A percentile compares a stretch with the other conserved stretches of the same genome.
These are phyloP conservation scores for Ophiognomonia clavigignenti-juglandacearum DNA, from an alignment of 2,329 filamentous ascomycete species.

Conservation along the genomic window DNA sequence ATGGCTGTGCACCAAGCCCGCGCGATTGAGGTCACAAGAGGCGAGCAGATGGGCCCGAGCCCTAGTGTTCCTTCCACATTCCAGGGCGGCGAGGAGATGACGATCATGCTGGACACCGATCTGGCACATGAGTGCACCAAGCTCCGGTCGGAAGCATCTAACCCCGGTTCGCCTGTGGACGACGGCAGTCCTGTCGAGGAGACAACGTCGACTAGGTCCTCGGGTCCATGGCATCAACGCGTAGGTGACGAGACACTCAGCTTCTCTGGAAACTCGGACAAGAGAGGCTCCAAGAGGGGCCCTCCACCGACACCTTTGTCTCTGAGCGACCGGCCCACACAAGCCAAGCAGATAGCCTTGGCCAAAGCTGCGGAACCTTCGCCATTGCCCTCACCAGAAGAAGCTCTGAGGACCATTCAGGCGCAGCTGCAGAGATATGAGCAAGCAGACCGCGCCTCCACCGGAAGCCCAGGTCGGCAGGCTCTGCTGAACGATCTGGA, in stretches of 20 bases:
- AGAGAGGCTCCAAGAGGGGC: conserved; percentile 42
- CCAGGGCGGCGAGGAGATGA: conserved; percentile 31
- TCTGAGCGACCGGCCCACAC: conserved; percentile 32
- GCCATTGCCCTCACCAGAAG: conserved; percentile 47
- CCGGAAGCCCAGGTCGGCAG: conserved; percentile 35
- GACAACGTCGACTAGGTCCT: conserved; percentile 18
- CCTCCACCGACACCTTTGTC: conserved; percentile 53
- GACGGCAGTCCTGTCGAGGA: conserved; percentile 19
- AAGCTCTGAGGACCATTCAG: conserved; percentile 45
- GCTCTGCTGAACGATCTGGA: conserved; percentile 55
- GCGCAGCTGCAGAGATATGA: conserved; percentile 47
- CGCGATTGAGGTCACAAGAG: conserved; percentile 31
- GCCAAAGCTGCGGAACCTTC: conserved; percentile 45
- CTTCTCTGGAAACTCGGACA: conserved; percentile 50
- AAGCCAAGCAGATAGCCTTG: conserved; percentile 36
- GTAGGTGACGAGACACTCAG: conserved; percentile 54
- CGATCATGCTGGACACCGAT: conserved; percentile 39
- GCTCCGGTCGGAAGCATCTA: not conserved
- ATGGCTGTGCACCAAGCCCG: conserved; percentile 35
- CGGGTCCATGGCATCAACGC: conserved; percentile 46
- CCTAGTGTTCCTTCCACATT: conserved; percentile 23
- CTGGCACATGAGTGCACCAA: conserved; percentile 18
- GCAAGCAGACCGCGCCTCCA: conserved; percentile 29
- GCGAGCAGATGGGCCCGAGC: conserved; percentile 6
- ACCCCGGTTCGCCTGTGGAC: conserved; percentile 1